Percentiles rank a stretch among this genome's conserved stretches.
Evolutionary conservation across 768 basidiomycete species (phyloP).

Genomic region (Glaciozyma antarctica): DNA sequence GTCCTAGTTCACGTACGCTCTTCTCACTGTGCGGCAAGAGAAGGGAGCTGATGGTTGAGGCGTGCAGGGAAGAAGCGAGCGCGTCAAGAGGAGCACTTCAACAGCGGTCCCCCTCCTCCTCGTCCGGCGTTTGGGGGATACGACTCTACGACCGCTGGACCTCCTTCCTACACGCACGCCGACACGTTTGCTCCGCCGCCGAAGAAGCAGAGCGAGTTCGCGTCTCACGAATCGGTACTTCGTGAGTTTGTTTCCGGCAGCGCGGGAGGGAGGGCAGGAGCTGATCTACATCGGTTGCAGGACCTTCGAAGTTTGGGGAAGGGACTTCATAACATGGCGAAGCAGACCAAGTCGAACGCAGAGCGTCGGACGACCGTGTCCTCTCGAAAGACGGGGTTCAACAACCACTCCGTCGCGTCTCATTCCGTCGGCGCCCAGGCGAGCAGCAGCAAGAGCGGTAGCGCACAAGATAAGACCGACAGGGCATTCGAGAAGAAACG

Average conservation of each 20-base stretch:
- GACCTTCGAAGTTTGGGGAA: conserved; percentile 6
- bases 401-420: not conserved
- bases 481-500: not conserved
- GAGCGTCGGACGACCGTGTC: not conserved
- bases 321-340: not conserved
- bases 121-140: not conserved
- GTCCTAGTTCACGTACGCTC: conserved; percentile 15
- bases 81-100: conserved; percentile 6
- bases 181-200: conserved; percentile 1
- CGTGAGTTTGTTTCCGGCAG: not conserved
- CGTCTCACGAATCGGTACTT: conserved; percentile 20
- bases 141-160: not conserved
- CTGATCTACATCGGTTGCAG: not conserved
- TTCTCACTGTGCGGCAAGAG: too few species aligned
- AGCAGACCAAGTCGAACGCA: not conserved
- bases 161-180: conserved; percentile 2
- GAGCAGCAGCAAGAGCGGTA: not conserved
- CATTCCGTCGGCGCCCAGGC: not conserved
- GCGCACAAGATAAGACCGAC: not conserved
- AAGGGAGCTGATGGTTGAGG: too few species aligned
- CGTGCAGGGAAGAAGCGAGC: conserved; percentile 21
- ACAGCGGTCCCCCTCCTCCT: not conserved
- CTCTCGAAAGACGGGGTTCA: conserved; percentile 8
- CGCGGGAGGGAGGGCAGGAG: too few species aligned
- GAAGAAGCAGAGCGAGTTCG: conserved; percentile 1